Evolutionary conservation across 2,329 filamentous ascomycete species (phyloP).

Genomic region (Periconia macrospinosa): DNA sequence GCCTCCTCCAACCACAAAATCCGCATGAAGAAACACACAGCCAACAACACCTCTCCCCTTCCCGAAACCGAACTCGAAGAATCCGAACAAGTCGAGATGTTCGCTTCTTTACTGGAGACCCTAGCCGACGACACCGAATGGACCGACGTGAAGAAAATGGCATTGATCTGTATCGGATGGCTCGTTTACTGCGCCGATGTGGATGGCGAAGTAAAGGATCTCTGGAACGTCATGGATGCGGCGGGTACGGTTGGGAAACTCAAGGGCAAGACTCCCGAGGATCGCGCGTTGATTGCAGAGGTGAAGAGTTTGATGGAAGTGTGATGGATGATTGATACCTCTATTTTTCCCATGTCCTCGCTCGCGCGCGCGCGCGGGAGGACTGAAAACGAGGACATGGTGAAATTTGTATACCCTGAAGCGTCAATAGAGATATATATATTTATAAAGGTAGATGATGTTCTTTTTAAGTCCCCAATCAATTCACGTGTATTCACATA

Average conservation of each 20-base stretch:
- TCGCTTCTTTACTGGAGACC: slow-evolving; percentile 78
- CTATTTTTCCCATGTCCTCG: not conserved
- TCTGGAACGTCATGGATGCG: slow-evolving; percentile 79
- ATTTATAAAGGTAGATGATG: too few species aligned
- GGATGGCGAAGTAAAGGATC: slow-evolving; percentile 75
- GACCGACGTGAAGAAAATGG: slow-evolving; percentile 73
- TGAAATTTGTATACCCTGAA: too few species aligned
- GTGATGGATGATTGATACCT: slow-evolving; percentile 7
- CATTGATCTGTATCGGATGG: slow-evolving; percentile 75
- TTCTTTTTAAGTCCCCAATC: too few species aligned
- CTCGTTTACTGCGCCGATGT: slow-evolving; percentile 70
- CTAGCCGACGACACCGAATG: slow-evolving; percentile 55
- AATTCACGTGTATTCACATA: too few species aligned
- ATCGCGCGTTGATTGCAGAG: slow-evolving; percentile 38
- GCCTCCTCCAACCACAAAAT: slow-evolving; percentile 69
- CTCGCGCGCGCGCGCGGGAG: too few species aligned
- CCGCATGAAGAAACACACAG: slow-evolving; percentile 57
- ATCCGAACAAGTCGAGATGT: slow-evolving; percentile 76
- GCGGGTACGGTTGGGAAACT: slow-evolving; percentile 58
- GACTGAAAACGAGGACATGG: too few species aligned
- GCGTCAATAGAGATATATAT: too few species aligned
- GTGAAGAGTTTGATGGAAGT: slow-evolving; percentile 34
- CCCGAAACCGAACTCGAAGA: slow-evolving; percentile 57
- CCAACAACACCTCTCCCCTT: slow-evolving; percentile 12
- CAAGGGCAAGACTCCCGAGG: slow-evolving; percentile 26